Evolutionary conservation across 2,329 filamentous ascomycete genomes (phyloP).

Genomic region (Penicillium freii): DNA sequence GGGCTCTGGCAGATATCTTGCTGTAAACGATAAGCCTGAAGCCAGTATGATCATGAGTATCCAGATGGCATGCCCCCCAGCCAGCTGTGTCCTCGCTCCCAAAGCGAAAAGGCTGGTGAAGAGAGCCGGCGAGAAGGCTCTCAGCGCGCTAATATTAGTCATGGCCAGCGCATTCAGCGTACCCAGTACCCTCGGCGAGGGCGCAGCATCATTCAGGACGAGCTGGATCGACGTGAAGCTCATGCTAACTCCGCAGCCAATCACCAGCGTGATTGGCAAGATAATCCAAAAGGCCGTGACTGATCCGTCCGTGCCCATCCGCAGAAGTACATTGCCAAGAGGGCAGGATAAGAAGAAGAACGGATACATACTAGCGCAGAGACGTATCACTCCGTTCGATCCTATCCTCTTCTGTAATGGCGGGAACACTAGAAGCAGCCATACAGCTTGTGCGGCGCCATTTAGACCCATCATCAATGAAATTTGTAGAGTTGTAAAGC

Average conservation of each 20-base stretch:
- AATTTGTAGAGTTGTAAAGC: slow-evolving; percentile 62
- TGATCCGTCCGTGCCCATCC: slow-evolving; percentile 37
- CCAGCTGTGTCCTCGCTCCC: slow-evolving; percentile 60
- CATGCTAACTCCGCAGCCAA: slow-evolving; percentile 66
- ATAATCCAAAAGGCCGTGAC: slow-evolving; percentile 58
- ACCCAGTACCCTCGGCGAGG: slow-evolving; percentile 62
- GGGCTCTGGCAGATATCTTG: slow-evolving; percentile 20
- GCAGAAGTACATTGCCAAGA: slow-evolving; percentile 57
- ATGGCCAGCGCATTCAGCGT: slow-evolving; percentile 70
- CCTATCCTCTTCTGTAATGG: slow-evolving; percentile 63
- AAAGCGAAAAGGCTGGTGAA: slow-evolving; percentile 68
- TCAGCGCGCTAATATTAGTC: slow-evolving; percentile 59
- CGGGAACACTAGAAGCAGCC: slow-evolving; percentile 71
- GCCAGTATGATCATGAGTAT: slow-evolving; percentile 39
- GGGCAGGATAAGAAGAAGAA: slow-evolving; percentile 60
- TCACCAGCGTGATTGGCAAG: slow-evolving; percentile 44
- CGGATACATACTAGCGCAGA: slow-evolving; percentile 61
- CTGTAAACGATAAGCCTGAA: slow-evolving; percentile 31
- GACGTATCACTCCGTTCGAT: slow-evolving; percentile 62
- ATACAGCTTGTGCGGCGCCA: slow-evolving; percentile 66
- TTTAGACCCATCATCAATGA: slow-evolving; percentile 63
- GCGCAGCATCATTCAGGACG: slow-evolving; percentile 70
- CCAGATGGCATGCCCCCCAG: slow-evolving; percentile 65
- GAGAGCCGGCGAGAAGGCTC: slow-evolving; percentile 64
- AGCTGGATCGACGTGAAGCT: slow-evolving; percentile 70